phyloP scores from a whole-genome alignment of 345 rosid species.

The Populus nigra region DNA sequence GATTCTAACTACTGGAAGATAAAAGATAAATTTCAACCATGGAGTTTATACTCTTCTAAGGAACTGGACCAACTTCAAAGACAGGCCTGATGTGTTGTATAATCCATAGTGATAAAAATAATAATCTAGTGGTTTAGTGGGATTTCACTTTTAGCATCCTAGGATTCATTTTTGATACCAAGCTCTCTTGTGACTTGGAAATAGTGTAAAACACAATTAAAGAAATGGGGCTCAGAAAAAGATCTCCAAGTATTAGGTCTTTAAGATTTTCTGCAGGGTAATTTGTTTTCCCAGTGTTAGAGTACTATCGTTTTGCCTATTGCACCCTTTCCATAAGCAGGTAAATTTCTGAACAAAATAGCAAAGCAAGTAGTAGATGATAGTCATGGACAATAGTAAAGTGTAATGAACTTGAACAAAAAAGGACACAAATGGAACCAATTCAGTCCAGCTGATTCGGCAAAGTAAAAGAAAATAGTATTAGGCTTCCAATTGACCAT shows the following conservation, averaged over 20 bases:
- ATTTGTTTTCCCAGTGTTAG: neutral
- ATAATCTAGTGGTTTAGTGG: neutral
- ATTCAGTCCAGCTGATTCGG: neutral
- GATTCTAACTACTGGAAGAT: neutral
- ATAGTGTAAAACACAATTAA: neutral
- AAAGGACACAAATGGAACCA: too few species aligned
- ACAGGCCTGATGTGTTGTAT: neutral
- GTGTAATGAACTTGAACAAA: neutral
- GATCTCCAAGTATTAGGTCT: neutral
- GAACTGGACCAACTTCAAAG: neutral
- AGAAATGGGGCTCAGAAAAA: neutral
- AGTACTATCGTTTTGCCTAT: neutral
- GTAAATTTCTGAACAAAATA: neutral
- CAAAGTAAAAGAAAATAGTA: neutral
- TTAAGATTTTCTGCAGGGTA: neutral
- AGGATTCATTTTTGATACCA: neutral
- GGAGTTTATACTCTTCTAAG: neutral
- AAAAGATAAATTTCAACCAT: neutral
- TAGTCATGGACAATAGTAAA: neutral
- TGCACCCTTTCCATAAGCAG: neutral
- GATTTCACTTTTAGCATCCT: neutral
- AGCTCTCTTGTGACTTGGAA: neutral
- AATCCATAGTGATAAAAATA: neutral
- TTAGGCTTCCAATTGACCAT: neutral
- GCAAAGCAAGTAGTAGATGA: neutral